phyloP scores from a whole-genome alignment of 2,329 filamentous ascomycete species.

The Phaeosphaeriaceae sp. region DNA sequence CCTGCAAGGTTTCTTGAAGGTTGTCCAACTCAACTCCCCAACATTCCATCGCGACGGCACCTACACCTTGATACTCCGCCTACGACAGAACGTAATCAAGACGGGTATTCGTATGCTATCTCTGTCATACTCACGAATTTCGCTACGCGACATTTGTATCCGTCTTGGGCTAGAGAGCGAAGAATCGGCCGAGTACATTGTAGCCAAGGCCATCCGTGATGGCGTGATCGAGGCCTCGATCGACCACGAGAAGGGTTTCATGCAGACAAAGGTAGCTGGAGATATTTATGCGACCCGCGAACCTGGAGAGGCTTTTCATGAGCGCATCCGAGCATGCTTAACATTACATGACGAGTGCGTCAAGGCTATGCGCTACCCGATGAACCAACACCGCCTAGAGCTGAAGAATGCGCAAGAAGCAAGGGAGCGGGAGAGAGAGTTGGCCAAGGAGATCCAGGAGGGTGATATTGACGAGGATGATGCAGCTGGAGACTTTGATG shows the following conservation, averaged over 20 bases:
- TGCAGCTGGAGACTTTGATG: constrained; percentile 93
- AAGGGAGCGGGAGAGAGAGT: constrained; percentile 92
- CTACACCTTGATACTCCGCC: constrained; percentile 90
- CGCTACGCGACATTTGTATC: constrained; percentile 95
- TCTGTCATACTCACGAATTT: constrained; percentile 95
- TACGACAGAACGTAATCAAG: constrained; percentile 99
- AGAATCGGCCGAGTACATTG: constrained; percentile 98
- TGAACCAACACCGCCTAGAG: constrained; percentile 98
- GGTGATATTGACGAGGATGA: constrained; percentile 97
- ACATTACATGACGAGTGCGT: constrained; percentile 96
- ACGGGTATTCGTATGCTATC: constrained; percentile 99
- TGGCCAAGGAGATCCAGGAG: constrained; percentile 99
- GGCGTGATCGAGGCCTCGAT: constrained; percentile 95
- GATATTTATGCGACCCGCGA: constrained; percentile 97
- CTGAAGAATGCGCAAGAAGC: constrained; percentile 98
- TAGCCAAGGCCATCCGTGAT: constrained; percentile 96
- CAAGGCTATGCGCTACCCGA: constrained; percentile 99
- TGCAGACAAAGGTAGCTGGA: constrained; percentile 97
- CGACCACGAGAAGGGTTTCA: constrained; percentile 92
- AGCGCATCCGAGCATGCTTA: constrained; percentile 90
- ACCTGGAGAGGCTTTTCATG: constrained; percentile 96
- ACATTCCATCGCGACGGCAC: constrained; percentile 93
- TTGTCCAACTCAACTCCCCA: constrained; percentile 79
- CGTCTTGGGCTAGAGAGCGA: constrained; percentile 91
- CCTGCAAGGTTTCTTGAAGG: constrained; percentile 87